phyloP scores from a whole-genome alignment of 2,329 filamentous ascomycete genomes.

The Cytospora paraplurivora region DNA sequence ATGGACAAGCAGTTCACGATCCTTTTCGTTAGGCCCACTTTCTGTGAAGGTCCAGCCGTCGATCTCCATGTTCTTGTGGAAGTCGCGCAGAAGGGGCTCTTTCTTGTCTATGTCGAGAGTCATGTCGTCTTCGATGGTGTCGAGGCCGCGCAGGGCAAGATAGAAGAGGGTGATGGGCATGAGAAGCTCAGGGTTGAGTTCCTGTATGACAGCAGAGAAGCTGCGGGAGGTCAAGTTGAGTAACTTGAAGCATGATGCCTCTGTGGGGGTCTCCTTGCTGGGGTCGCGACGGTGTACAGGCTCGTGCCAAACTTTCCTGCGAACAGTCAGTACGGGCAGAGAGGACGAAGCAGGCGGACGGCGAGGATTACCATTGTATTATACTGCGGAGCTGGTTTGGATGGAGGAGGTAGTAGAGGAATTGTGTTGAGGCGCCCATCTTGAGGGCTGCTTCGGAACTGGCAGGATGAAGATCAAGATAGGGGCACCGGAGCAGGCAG shows the following conservation, averaged over 20 bases:
- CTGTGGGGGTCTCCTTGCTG: slow-evolving; percentile 70
- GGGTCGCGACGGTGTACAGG: slow-evolving; percentile 83
- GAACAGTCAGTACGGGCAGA: slow-evolving; percentile 26
- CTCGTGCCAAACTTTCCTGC: slow-evolving; percentile 95
- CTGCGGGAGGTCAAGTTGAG: slow-evolving; percentile 89
- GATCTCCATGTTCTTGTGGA: slow-evolving; percentile 74
- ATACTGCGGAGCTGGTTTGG: slow-evolving; percentile 78
- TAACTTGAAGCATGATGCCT: slow-evolving; percentile 83
- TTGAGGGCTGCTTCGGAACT: slow-evolving; percentile 35
- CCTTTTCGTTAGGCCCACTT: slow-evolving; percentile 90
- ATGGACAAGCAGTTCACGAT: slow-evolving; percentile 86
- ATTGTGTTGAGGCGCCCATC: slow-evolving; percentile 57
- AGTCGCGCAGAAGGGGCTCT: slow-evolving; percentile 81
- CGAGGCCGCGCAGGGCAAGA: slow-evolving; percentile 84
- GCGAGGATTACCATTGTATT: slow-evolving; percentile 74
- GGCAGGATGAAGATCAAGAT: not conserved
- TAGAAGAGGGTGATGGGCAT: slow-evolving; percentile 90
- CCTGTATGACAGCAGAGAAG: slow-evolving; percentile 90
- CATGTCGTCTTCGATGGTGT: slow-evolving; percentile 99
- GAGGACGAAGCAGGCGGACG: slow-evolving; percentile 22
- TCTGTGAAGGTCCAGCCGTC: slow-evolving; percentile 90
- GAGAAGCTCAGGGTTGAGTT: slow-evolving; percentile 91
- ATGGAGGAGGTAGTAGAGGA: slow-evolving; percentile 74
- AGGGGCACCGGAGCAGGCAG: not conserved
- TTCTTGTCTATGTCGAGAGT: slow-evolving; percentile 81